Base-by-base conservation (phyloP, 2,329 filamentous ascomycete species). In the Monosporascus sp. region DNA sequence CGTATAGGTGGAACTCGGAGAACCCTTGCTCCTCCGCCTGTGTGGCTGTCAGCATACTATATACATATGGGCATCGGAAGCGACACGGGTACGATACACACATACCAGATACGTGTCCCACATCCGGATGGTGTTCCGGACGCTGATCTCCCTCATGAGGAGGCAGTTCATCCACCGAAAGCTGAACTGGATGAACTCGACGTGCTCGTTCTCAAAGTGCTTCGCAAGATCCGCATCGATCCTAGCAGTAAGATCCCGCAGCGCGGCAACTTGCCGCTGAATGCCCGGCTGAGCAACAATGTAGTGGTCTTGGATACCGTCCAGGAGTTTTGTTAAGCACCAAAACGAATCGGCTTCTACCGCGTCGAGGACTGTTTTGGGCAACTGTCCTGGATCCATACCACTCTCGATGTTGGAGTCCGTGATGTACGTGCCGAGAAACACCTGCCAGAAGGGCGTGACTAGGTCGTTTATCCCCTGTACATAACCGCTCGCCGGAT, bases 151-250 rank as follows among this genome's bases (percentile, higher is more conserved):
- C 58, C 94, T 83, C 94, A 99, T 99, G 60, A 99, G 78, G 50
- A 99, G 82, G 70, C 94, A 99, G 66, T 99, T 99, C 94, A 99
- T 99, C 94, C 94, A 99, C 53, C 94, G 82, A 70, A 99, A 99
- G 72, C 91, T 97, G 73, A 99, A 99, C 68, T 99, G 94, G 65
- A 99, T 99, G 67, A 99, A 99, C 68, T 99, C 94, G 27, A 99
- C 90, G 35, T 91, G 87, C 71, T 97, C 91, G 24, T 82, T 82
- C 67, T 97, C 90, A 41, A 99, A 78, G 68, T 99, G 94, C 62
- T 89, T 94, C 3, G 92, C 90, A 48, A 99, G 75, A 3, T 80
- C 81, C 27, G 83, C 82, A 68, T 97, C 93, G 60, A 99, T 99
- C 53, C 94, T 81, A 50, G 89, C 88, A 1, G 93, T 97, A 37